Evolutionary conservation across 2,329 filamentous ascomycete genomes (phyloP), one percentile per base, ranked within the genome.

Genomic region (Aspergillus glaucus): DNA sequence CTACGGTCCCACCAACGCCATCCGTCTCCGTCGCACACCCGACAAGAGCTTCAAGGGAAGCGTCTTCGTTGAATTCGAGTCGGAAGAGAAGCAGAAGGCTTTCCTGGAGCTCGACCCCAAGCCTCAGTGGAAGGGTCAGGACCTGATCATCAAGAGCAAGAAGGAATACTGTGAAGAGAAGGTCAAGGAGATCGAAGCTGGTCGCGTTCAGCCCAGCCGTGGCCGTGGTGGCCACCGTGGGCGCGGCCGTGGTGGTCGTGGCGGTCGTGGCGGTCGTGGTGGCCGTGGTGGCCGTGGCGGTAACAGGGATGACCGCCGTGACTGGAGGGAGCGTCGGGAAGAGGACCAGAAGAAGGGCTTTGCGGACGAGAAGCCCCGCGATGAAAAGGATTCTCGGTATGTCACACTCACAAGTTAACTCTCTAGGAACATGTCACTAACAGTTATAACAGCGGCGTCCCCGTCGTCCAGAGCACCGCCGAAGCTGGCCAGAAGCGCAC

Each of bases 11-110:
- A 81, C 88, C 60, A 88, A 87, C 62, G 81, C 85, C 43, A 85
- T 98, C 53, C 91, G 92, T 64, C 86, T 98, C 54, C 88, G 94
- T 58, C 89, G 93, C 57, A 77, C 79, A 40, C 75, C 84, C 52
- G 73, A 80, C 44, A 84, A 83, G 62, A 73, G 79, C 46, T 98
- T 97, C 84, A 98, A 98, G 79, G 90, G 92, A 59, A 95, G 89
- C 58, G 88, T 95, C 50, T 97, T 96, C 65, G 88, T 95, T 56
- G 92, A 96, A 70, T 98, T 97, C 69, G 79, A 81, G 53, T 81
- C 81, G 44, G 85, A 90, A 62, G 88, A 94, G 58, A 79, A 82
- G 19, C 85, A 88, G 61, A 79, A 90, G 67, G 82, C 83, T 50
- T 98, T 98, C 72, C 74, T 96, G 52, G 82, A 76, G 12, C 74